A percentile compares a stretch with the other conserved stretches of the same genome.
These are phyloP conservation scores for Entelexis paramagnoliae DNA, from an alignment of 1,139 yeast species.

Conservation along the genomic window DNA sequence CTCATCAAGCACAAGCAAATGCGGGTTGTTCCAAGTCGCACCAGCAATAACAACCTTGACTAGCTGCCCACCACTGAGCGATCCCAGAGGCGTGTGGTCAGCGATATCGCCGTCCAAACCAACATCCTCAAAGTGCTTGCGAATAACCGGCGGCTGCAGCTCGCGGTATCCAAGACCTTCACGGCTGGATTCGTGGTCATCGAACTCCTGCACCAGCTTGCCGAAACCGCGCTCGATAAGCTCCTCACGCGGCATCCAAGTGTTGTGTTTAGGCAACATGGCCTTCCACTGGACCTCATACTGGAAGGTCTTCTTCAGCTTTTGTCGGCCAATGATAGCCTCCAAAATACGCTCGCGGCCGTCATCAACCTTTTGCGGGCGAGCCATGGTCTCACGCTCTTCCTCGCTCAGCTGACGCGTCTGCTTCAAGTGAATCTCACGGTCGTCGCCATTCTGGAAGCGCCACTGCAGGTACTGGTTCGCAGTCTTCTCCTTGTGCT, in stretches of 20 bases:
- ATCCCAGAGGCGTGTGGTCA: conserved; percentile 94
- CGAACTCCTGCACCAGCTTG: conserved; percentile 83
- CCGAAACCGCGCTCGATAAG: conserved; percentile 74
- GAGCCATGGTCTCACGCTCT: conserved; percentile 69
- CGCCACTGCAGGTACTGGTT: conserved; percentile 98
- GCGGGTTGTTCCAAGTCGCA: conserved; percentile 99
- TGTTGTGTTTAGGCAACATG: conserved; percentile 87
- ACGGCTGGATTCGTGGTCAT: conserved; percentile 96
- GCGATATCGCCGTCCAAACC: conserved; percentile 98
- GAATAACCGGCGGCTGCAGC: conserved; percentile 77
- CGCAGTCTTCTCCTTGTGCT: conserved; percentile 95
- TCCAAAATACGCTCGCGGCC: conserved; percentile 82
- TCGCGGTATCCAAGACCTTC: conserved; percentile 98
- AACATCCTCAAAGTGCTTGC: conserved; percentile 94
- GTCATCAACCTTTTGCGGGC: conserved; percentile 77
- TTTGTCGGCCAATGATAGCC: conserved; percentile 94
- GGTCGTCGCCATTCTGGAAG: conserved; percentile 93
- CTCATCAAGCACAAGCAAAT: conserved; percentile 89
- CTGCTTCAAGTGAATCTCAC: conserved; percentile 89
- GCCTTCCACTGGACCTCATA: conserved; percentile 92
- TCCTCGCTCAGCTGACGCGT: conserved; percentile 79
- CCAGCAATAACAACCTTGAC: conserved; percentile 98
- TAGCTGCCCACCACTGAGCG: conserved; percentile 93
- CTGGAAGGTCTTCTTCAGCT: conserved; percentile 90
- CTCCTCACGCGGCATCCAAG: conserved; percentile 82